Evolutionary conservation across 2,329 filamentous ascomycete genomes (phyloP).

Genomic region (Dactylonectria estremocensis): DNA sequence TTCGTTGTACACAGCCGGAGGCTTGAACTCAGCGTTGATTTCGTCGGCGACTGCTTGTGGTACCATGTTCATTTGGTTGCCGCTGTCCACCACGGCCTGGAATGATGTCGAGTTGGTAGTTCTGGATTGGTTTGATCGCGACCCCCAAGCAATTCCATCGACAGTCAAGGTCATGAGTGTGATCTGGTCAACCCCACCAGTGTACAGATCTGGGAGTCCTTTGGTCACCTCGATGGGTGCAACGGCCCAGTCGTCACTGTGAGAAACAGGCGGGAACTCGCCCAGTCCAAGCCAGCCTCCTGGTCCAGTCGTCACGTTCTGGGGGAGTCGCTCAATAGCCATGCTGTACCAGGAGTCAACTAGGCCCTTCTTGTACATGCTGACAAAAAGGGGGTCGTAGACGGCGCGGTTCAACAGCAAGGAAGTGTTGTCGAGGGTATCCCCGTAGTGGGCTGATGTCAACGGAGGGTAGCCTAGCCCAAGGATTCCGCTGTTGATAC

Average conservation of each 20-base stretch:
- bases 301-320: conserved; percentile 23
- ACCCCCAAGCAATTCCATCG: conserved; percentile 30
- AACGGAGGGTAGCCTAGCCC: conserved; percentile 42
- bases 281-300: conserved; percentile 43
- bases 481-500: conserved; percentile 41
- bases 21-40: conserved; percentile 59
- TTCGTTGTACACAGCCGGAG: conserved; percentile 55
- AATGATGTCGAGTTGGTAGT: conserved; percentile 51
- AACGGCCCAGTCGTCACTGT: conserved; percentile 32
- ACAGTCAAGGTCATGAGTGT: conserved; percentile 40
- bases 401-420: conserved; percentile 30
- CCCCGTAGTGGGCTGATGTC: conserved; percentile 39
- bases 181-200: conserved; percentile 26
- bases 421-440: conserved; percentile 19
- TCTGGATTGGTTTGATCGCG: conserved; percentile 4
- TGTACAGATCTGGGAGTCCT: conserved; percentile 34
- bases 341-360: conserved; percentile 43
- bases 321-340: conserved; percentile 34
- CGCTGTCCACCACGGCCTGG: conserved; percentile 61
- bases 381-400: conserved; percentile 36
- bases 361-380: conserved; percentile 34
- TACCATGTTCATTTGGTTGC: conserved; percentile 58
- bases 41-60: conserved; percentile 53
- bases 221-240: conserved; percentile 39
- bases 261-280: conserved; percentile 35